Percentiles rank a stretch among this genome's conserved stretches.
phyloP scores from a whole-genome alignment of 1,284 basidiomycete species.

The Ceratobasidium sp. region DNA sequence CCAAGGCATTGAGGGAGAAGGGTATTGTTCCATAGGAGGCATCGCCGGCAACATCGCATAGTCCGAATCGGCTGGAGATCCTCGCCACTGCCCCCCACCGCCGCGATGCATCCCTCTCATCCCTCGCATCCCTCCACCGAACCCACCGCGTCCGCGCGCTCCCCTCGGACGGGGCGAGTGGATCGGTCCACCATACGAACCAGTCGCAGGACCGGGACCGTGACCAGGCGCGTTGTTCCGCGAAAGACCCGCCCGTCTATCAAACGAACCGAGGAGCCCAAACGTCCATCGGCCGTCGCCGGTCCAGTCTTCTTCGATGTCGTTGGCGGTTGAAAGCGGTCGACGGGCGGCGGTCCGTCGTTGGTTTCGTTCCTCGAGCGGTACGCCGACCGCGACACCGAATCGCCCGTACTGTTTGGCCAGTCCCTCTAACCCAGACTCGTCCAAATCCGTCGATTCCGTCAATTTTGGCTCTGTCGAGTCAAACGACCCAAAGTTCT shows the following conservation, averaged over 20 bases:
- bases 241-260: conserved; percentile 11
- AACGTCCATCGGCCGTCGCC: conserved; percentile 33
- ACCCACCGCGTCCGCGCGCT: conserved; percentile 27
- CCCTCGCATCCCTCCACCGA: not conserved
- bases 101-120: conserved; percentile 10
- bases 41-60: conserved; percentile 31
- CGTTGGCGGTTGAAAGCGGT: conserved; percentile 17
- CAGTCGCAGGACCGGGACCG: not conserved
- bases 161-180: conserved; percentile 22
- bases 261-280: conserved; percentile 29
- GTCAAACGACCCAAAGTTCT: conserved; percentile 24
- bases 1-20: conserved; percentile 4
- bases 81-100: conserved; percentile 9
- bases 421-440: not conserved
- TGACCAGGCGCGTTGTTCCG: not conserved
- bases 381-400: conserved; percentile 37
- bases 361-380: conserved; percentile 11
- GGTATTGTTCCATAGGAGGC: conserved; percentile 31
- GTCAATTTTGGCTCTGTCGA: not conserved
- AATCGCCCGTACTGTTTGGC: conserved; percentile 20
- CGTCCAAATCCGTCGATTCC: conserved; percentile 10
- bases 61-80: conserved; percentile 25
- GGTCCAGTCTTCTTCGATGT: conserved; percentile 40
- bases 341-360: conserved; percentile 27
- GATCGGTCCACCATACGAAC: not conserved